phyloP scores from a whole-genome alignment of 2,329 filamentous ascomycete genomes.

The Drechslerella dactyloides region DNA sequence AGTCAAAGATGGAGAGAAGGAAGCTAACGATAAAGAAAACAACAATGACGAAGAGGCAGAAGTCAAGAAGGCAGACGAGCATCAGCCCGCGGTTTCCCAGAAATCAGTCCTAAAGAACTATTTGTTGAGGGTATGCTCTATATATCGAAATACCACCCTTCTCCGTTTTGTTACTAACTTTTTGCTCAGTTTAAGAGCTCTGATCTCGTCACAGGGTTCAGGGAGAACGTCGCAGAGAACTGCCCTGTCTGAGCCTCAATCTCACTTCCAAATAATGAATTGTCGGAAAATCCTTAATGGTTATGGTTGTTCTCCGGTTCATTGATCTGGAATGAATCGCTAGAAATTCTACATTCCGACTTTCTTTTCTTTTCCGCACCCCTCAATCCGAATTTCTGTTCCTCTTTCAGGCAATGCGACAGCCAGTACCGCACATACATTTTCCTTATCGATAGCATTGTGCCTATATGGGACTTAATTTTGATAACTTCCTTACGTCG shows the following conservation, averaged over 20 bases:
- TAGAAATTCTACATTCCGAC: too few species aligned
- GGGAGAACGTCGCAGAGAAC: constrained; percentile 15
- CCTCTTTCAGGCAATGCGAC: too few species aligned
- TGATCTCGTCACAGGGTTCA: constrained; percentile 25
- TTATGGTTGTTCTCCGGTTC: too few species aligned
- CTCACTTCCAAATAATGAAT: not conserved
- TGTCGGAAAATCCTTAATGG: not conserved
- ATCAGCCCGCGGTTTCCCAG: not conserved
- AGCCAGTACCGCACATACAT: not conserved
- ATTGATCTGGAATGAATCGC: too few species aligned
- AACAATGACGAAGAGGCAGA: constrained; percentile 2
- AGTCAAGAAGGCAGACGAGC: constrained; percentile 2
- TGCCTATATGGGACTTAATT: not conserved
- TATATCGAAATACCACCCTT: not conserved
- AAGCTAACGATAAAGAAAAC: not conserved
- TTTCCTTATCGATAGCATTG: constrained; percentile 2
- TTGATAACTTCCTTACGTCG: not conserved
- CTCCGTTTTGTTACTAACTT: not conserved
- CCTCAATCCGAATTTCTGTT: too few species aligned
- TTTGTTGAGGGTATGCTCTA: constrained; percentile 29
- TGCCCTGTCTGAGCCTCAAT: not conserved
- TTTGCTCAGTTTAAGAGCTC: constrained; percentile 29
- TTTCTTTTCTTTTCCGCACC: too few species aligned
- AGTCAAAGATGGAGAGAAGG: not conserved
- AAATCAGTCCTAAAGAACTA: constrained; percentile 29